Evolutionary conservation across 2,329 filamentous ascomycete species (phyloP).

Genomic region (Xylariaceae sp.): DNA sequence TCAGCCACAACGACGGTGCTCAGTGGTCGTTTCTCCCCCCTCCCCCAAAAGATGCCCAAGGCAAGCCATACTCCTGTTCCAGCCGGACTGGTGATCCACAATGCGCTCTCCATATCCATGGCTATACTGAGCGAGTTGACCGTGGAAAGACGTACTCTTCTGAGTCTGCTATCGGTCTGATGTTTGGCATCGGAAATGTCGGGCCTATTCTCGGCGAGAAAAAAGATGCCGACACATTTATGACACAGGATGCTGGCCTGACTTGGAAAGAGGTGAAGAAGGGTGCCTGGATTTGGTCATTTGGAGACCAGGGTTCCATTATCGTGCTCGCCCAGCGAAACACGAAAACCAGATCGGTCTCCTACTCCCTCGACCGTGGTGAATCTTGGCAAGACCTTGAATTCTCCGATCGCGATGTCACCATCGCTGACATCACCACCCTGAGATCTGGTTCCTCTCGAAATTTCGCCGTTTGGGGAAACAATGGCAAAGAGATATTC

Average conservation of each 20-base stretch:
- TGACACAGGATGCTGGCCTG: constrained; percentile 86
- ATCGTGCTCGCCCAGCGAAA: constrained; percentile 77
- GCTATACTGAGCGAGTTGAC: constrained; percentile 86
- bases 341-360: constrained; percentile 59
- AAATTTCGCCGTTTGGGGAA: constrained; percentile 88
- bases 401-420: constrained; percentile 67
- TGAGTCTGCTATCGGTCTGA: constrained; percentile 77
- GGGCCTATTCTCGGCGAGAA: constrained; percentile 60
- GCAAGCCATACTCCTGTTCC: constrained; percentile 65
- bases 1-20: constrained; percentile 93
- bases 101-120: constrained; percentile 88
- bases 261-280: constrained; percentile 82
- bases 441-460: constrained; percentile 82
- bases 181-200: constrained; percentile 90
- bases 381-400: constrained; percentile 68
- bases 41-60: constrained; percentile 64
- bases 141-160: constrained; percentile 83
- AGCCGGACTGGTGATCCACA: constrained; percentile 52
- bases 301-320: constrained; percentile 90
- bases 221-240: constrained; percentile 79
- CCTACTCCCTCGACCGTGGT: constrained; percentile 78
- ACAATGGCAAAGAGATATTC: constrained; percentile 53
- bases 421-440: constrained; percentile 76
- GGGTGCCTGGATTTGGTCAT: constrained; percentile 88
- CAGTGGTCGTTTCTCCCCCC: constrained; percentile 74